Evolutionary conservation across 2,329 filamentous ascomycete species (phyloP), one percentile per base, ranked within the genome.

Genomic region (Helminthosporium solani): DNA sequence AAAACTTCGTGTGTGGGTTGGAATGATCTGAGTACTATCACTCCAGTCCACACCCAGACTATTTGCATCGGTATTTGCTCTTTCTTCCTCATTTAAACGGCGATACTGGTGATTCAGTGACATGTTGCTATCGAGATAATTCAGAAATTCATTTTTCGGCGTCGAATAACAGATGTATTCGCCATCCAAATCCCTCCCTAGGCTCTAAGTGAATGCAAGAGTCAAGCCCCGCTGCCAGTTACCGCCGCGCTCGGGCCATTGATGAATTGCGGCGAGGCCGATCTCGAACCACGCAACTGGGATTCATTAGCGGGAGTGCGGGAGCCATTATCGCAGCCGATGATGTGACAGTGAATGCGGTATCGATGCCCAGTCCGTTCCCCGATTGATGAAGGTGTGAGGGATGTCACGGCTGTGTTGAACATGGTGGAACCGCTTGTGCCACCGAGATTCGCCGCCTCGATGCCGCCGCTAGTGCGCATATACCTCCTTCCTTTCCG

Each of bases 1-100:
- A 37, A 65, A 63, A 33, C 57, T 61, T 25, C 51, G 46, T 2
- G 56, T 62, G 36, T 62, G 58, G 4, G 55, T 60, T 5, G 60
- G 61, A 16, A 59, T 60, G 23, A 63, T 61, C 21, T 61, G 54
- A 14, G 58, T 58, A 27, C 47, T 53, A 16, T 60, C 57, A 36
- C 61, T 55, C 61, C 57, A 63, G 7, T 56, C 52, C 7, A 56
- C 51, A 7, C 48, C 50, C 28, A 43, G 20, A 12, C 54, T 49
- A 36, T 63, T 62, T 33, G 56, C 62, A 46, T 62, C 57, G n/a
- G 50, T 46, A n/a, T 42, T 48, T 12, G 49, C 54, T 21, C 58
- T 56, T 21, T 66, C 63, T 28, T 61, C 58, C 27, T 49, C 47
- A 38, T 53, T 59, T 30, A 66, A 35, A 39, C 56, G 59, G 30